Conservation (phyloP, 2,329 filamentous ascomycete genomes). For the Aspergillus carbonarius region DNA sequence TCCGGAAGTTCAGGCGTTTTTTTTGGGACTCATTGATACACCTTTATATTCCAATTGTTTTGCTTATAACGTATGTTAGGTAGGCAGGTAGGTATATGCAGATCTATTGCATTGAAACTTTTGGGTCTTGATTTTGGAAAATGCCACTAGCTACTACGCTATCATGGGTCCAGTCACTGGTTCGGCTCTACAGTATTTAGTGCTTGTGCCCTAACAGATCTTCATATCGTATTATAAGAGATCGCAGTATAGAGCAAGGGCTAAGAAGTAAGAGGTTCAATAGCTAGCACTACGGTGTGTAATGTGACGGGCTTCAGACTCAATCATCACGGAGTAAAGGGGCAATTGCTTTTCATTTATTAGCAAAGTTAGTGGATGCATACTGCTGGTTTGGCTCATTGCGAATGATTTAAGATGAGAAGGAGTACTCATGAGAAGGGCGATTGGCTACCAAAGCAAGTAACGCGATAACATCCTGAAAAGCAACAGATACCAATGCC, state of each 20-base stretch:
- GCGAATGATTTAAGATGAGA: background rate
- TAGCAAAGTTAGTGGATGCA: background rate
- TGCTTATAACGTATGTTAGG: background rate
- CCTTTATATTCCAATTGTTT: background rate
- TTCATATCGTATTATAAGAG: no score
- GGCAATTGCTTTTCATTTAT: no score
- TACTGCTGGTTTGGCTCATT: background rate
- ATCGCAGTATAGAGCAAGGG: no score
- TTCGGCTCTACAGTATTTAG: no score
- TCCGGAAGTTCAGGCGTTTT: slow-evolving; percentile 7
- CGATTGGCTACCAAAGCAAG: background rate
- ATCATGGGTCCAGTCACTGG: no score
- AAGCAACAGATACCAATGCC: background rate
- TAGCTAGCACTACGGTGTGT: no score
- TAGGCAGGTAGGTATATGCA: background rate
- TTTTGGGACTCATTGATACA: background rate
- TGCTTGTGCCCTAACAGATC: no score
- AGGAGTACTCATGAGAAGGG: no score
- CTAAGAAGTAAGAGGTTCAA: no score
- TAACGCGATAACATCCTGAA: background rate
- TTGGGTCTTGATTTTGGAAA: background rate
- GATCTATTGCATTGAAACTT: background rate
- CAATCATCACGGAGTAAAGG: no score
- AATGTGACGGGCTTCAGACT: no score
- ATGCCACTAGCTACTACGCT: background rate